Conservation (phyloP, 352 stramenopile genomes). For the Pythium myriotylum region DNA sequence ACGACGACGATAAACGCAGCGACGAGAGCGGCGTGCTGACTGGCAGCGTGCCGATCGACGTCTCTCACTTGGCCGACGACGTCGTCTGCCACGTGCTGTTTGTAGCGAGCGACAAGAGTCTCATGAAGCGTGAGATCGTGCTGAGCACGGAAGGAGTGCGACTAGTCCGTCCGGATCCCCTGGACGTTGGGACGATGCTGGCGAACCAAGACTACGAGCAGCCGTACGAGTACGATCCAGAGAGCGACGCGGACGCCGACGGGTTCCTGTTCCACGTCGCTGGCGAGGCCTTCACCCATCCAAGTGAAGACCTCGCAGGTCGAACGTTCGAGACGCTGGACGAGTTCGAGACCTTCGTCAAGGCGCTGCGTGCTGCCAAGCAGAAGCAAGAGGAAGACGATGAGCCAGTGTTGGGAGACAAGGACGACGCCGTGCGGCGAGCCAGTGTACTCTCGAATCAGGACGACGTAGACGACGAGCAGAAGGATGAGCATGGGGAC, state of each 20-base stretch:
- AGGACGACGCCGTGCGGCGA: background rate
- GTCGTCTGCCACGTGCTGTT: constrained; percentile 62
- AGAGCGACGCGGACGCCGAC: constrained; percentile 19
- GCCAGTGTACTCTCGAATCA: constrained; percentile 18
- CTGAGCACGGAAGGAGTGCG: constrained; percentile 56
- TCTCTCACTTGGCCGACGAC: constrained; percentile 44
- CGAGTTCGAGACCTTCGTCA: constrained; percentile 58
- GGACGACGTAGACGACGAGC: background rate
- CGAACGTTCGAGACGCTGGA: constrained; percentile 50
- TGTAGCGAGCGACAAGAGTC: constrained; percentile 54
- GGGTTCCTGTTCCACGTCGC: constrained; percentile 54
- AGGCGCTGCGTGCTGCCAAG: constrained; percentile 32
- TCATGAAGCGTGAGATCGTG: constrained; percentile 62
- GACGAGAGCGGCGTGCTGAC: constrained; percentile 23
- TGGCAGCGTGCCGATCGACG: constrained; percentile 46
- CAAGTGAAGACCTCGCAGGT: constrained; percentile 48
- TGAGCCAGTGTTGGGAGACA: background rate
- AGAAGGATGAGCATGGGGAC: background rate
- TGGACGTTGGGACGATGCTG: background rate
- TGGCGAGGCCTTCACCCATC: constrained; percentile 58
- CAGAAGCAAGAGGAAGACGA: background rate
- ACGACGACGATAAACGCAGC: constrained; percentile 21
- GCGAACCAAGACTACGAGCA: constrained; percentile 25
- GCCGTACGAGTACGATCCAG: constrained; percentile 27
- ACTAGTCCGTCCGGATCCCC: constrained; percentile 27